These are phyloP conservation scores for Oxytropis ochrocephala DNA, from an alignment of 306 rosid species.

Conservation along the genomic window DNA sequence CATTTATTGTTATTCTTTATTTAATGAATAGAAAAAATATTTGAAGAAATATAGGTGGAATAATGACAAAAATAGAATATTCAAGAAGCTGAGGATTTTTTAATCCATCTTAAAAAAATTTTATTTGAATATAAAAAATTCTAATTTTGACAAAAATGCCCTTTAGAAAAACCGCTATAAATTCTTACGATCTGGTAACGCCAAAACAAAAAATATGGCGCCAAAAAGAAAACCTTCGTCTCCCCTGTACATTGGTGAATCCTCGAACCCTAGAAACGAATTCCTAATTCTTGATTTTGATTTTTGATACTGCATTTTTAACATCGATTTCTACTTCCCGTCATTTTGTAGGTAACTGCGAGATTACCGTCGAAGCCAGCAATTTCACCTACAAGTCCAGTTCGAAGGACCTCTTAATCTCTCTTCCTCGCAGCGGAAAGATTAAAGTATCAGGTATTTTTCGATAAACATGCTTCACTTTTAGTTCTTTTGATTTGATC, in stretches of 20 bases:
- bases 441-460: slow-evolving; percentile 45
- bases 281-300: neutral
- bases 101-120: too few relatives aligned
- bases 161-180: neutral
- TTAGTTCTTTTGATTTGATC: neutral
- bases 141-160: neutral
- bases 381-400: slow-evolving; percentile 46
- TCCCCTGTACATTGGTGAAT: slow-evolving; percentile 53
- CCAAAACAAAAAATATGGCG: slow-evolving; percentile 35
- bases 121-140: neutral
- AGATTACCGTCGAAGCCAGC: slow-evolving; percentile 45
- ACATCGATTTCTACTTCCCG: neutral
- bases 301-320: neutral
- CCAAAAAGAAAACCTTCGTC: slow-evolving; percentile 40
- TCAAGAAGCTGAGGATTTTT: too few relatives aligned
- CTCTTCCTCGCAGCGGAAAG: slow-evolving; percentile 39
- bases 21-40: too few relatives aligned
- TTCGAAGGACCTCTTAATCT: slow-evolving; percentile 35
- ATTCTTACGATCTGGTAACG: neutral
- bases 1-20: too few relatives aligned
- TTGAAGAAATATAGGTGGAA: too few relatives aligned
- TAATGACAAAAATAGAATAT: too few relatives aligned
- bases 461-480: neutral
- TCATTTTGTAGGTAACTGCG: slow-evolving; percentile 49
- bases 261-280: slow-evolving; percentile 16